These are phyloP conservation scores for Daldinia bambusicola DNA, from an alignment of 495 filamentous ascomycete genomes.

Conservation along the genomic window DNA sequence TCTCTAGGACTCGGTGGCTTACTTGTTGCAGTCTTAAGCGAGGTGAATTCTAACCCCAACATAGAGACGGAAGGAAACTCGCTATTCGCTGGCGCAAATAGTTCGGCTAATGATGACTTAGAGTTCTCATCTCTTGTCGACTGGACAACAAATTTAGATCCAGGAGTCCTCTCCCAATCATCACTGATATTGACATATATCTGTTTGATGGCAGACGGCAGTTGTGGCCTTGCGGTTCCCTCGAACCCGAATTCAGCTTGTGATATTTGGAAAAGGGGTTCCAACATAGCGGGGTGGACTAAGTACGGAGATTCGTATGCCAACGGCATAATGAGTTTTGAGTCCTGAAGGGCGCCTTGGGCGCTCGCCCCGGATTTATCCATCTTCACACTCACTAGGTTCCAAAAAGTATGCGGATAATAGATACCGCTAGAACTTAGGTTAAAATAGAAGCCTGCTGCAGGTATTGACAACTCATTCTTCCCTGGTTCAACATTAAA, in stretches of 20 bases:
- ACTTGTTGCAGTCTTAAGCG: slow-evolving; percentile 16
- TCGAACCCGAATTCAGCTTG: slow-evolving; percentile 43
- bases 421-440: slow-evolving; percentile 42
- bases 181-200: slow-evolving; percentile 46
- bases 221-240: slow-evolving; percentile 9
- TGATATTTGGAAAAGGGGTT: slow-evolving; percentile 56
- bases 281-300: slow-evolving; percentile 59
- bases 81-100: slow-evolving; percentile 45
- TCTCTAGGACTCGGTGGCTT: slow-evolving; percentile 41
- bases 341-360: slow-evolving; percentile 56
- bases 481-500: slow-evolving; percentile 2
- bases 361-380: slow-evolving; percentile 47
- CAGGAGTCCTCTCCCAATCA: slow-evolving; percentile 42
- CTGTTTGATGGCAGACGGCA: slow-evolving; percentile 45
- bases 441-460: slow-evolving; percentile 39
- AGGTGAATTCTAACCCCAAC: slow-evolving; percentile 44
- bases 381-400: slow-evolving; percentile 50
- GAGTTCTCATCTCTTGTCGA: slow-evolving; percentile 43
- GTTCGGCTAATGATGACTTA: slow-evolving; percentile 46
- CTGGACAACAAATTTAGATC: slow-evolving; percentile 47
- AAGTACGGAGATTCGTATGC: slow-evolving; percentile 56
- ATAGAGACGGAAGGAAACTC: slow-evolving; percentile 47
- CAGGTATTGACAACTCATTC: slow-evolving; percentile 29
- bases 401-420: slow-evolving; percentile 55
- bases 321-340: slow-evolving; percentile 59